Conservation (phyloP, 768 basidiomycete species). For the Paxillus rubicundulus region DNA sequence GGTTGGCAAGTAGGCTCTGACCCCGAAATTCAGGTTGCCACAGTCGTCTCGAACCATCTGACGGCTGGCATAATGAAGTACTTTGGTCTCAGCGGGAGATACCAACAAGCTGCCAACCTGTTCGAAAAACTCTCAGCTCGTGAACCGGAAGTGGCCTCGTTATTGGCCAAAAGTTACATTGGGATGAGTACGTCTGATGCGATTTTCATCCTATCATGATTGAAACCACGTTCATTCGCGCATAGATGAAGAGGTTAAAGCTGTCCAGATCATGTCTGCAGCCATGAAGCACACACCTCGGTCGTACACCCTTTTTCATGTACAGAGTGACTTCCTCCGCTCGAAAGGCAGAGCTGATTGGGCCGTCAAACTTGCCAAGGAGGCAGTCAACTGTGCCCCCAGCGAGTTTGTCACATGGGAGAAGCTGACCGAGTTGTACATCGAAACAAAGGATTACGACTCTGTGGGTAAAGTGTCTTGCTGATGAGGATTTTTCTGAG, state of each 20-base stretch:
- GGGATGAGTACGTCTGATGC: conserved; percentile 82
- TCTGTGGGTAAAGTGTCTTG: conserved; percentile 36
- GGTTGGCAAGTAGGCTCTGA: conserved; percentile 99
- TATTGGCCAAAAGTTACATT: conserved; percentile 87
- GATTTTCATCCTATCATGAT: neutral
- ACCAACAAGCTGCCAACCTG: conserved; percentile 84
- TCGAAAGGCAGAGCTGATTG: conserved; percentile 82
- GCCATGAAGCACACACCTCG: conserved; percentile 86
- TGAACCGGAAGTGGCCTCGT: conserved; percentile 86
- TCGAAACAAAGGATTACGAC: conserved; percentile 85
- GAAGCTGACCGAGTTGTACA: conserved; percentile 92
- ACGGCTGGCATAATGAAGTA: conserved; percentile 95
- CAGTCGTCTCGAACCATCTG: conserved; percentile 93
- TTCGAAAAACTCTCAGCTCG: conserved; percentile 86
- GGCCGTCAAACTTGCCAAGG: conserved; percentile 87
- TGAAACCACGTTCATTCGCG: neutral
- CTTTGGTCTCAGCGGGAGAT: conserved; percentile 89
- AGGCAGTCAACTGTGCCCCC: conserved; percentile 97
- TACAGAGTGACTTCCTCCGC: conserved; percentile 90
- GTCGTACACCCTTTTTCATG: conserved; percentile 91
- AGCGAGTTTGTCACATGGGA: conserved; percentile 99
- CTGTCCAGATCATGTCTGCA: conserved; percentile 85
- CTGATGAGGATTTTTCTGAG: neutral
- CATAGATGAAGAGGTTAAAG: conserved; percentile 96
- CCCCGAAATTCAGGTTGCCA: conserved; percentile 98